Evolutionary conservation across 129 eudicot genomes (phyloP).

Genomic region (Artemisia argyi): DNA sequence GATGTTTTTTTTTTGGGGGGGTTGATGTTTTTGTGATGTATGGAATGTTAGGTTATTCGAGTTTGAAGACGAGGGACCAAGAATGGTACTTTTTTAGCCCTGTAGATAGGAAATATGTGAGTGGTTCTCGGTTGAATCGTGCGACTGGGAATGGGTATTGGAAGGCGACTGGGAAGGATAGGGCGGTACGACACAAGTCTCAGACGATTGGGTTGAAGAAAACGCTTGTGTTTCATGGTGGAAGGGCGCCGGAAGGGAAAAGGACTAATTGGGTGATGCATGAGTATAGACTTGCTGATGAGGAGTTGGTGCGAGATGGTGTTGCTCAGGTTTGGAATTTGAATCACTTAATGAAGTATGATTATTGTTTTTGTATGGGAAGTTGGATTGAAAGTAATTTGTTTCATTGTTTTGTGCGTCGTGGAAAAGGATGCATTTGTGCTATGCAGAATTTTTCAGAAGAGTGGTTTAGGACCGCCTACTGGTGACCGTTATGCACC

Average conservation of each 20-base stretch:
- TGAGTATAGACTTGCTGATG: conserved; percentile 70
- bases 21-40: background rate
- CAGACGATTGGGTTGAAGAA: conserved; percentile 79
- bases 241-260: conserved; percentile 85
- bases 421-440: conserved; percentile 74
- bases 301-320: conserved; percentile 64
- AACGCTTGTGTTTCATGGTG: conserved; percentile 80
- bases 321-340: conserved; percentile 56
- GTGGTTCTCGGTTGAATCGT: conserved; percentile 76
- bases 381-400: conserved; percentile 24
- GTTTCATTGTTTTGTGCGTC: conserved; percentile 33
- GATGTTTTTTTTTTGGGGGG: background rate
- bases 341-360: background rate
- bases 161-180: conserved; percentile 88
- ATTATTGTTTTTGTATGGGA: conserved; percentile 21
- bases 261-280: conserved; percentile 96
- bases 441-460: conserved; percentile 87
- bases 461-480: conserved; percentile 89
- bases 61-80: conserved; percentile 66
- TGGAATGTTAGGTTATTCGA: conserved; percentile 52
- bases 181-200: conserved; percentile 58
- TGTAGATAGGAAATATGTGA: conserved; percentile 69
- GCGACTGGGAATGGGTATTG: conserved; percentile 80
- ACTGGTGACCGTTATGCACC: conserved; percentile 95
- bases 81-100: conserved; percentile 92